Evolutionary conservation across 2,329 filamentous ascomycete species (phyloP).

Genomic region (Sporothrix luriei): DNA sequence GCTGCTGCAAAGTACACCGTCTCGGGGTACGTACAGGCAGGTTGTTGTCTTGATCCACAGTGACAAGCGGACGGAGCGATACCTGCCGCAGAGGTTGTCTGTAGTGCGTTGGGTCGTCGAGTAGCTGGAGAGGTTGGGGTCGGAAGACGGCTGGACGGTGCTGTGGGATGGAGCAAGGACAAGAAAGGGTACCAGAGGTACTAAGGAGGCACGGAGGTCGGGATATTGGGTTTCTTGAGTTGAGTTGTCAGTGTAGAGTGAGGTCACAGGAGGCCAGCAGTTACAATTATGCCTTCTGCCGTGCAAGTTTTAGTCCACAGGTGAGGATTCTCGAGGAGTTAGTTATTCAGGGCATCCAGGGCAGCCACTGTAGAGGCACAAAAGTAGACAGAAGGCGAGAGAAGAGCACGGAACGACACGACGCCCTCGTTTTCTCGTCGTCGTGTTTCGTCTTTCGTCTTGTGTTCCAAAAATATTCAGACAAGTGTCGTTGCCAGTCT

Average conservation of each 20-base stretch:
- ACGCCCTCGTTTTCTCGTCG: background rate
- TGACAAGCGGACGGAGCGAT: background rate
- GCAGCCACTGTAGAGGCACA: background rate
- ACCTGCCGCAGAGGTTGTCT: constrained; percentile 1
- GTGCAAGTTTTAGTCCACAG: background rate
- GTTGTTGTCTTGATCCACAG: background rate
- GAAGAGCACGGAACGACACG: background rate
- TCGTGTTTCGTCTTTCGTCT: background rate
- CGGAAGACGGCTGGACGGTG: background rate
- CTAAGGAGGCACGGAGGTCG: too few species aligned
- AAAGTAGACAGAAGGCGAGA: background rate
- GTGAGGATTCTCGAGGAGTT: background rate
- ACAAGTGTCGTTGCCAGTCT: too few species aligned
- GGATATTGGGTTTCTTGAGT: too few species aligned
- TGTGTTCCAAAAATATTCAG: constrained; percentile 9
- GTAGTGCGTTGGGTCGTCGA: background rate
- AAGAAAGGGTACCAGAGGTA: too few species aligned
- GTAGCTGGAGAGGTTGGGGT: too few species aligned
- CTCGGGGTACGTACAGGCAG: too few species aligned
- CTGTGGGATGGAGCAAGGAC: background rate
- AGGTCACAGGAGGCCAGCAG: background rate
- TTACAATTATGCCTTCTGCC: background rate
- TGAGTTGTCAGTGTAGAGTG: too few species aligned
- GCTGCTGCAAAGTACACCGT: too few species aligned
- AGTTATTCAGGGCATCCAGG: background rate